Conservation (phyloP, 139 green algal genomes). For the Picocystis salinarum region DNA sequence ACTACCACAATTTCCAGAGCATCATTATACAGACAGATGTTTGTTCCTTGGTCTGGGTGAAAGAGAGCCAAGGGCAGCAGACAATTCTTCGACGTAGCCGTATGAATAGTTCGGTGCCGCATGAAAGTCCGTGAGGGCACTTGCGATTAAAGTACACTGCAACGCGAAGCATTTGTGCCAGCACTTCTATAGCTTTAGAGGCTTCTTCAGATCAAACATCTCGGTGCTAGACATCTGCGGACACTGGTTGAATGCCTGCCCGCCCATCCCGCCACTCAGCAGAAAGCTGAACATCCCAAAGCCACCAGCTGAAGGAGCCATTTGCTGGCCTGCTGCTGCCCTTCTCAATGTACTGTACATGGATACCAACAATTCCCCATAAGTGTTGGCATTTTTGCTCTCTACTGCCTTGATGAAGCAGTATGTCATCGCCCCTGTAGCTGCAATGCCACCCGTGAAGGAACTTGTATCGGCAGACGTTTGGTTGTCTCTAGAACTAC, state of each 20-base stretch:
- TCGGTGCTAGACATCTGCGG: conserved; percentile 7
- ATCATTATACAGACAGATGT: too few relatives aligned
- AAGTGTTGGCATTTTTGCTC: not conserved
- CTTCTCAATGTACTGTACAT: conserved; percentile 7
- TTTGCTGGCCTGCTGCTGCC: not conserved
- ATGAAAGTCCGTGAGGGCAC: too few relatives aligned
- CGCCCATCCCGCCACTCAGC: not conserved
- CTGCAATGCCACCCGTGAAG: not conserved
- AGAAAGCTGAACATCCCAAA: too few relatives aligned
- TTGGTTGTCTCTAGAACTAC: conserved; percentile 11
- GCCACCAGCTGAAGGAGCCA: not conserved
- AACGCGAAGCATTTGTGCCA: too few relatives aligned
- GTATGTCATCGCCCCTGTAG: conserved; percentile 17
- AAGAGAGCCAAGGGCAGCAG: too few relatives aligned
- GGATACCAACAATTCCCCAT: conserved; percentile 6
- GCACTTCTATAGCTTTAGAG: conserved; percentile 2
- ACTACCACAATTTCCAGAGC: too few relatives aligned
- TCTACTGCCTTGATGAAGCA: conserved; percentile 17
- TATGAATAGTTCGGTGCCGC: too few relatives aligned
- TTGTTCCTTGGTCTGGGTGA: too few relatives aligned
- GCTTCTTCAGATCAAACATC: conserved; percentile 7
- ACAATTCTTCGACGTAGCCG: too few relatives aligned
- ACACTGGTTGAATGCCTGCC: not conserved
- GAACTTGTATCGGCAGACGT: conserved; percentile 9
- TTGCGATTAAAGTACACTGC: too few relatives aligned